phyloP scores from a whole-genome alignment of 2,329 filamentous ascomycete species.

The Ophiostoma ulmi region DNA sequence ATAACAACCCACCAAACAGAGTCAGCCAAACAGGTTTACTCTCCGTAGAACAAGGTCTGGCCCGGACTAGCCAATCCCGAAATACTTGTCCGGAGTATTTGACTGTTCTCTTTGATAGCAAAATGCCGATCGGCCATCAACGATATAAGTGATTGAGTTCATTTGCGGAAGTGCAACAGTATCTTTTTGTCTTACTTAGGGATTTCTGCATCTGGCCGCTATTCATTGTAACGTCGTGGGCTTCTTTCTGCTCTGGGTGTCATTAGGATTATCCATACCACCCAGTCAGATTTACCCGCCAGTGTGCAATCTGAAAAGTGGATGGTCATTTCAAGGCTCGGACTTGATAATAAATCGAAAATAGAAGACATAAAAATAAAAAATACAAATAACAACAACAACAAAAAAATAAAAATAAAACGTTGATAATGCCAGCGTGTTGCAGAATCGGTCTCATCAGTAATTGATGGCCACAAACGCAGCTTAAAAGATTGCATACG shows the following conservation, averaged over 20 bases:
- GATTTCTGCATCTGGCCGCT: not conserved
- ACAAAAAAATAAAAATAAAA: not conserved
- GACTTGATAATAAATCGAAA: not conserved
- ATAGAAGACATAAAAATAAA: not conserved
- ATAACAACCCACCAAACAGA: not conserved
- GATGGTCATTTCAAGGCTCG: not conserved
- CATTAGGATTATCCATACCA: not conserved
- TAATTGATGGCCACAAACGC: not conserved
- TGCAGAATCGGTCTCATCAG: not conserved
- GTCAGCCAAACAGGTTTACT: not conserved
- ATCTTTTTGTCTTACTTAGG: not conserved
- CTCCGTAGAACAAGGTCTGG: not conserved
- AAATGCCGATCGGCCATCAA: conserved; percentile 6
- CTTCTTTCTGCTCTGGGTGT: not conserved
- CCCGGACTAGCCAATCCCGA: not conserved
- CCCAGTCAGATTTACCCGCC: not conserved
- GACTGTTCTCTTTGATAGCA: not conserved
- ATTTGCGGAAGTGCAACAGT: not conserved
- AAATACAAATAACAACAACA: not conserved
- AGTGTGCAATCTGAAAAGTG: not conserved
- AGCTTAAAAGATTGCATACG: conserved; percentile 67
- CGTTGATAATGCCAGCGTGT: not conserved
- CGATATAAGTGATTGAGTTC: not conserved
- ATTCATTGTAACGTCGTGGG: not conserved
- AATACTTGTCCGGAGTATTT: not conserved